Evolutionary conservation across 2,329 filamentous ascomycete species (phyloP).

Genomic region (Hypoxylon rubiginosum): DNA sequence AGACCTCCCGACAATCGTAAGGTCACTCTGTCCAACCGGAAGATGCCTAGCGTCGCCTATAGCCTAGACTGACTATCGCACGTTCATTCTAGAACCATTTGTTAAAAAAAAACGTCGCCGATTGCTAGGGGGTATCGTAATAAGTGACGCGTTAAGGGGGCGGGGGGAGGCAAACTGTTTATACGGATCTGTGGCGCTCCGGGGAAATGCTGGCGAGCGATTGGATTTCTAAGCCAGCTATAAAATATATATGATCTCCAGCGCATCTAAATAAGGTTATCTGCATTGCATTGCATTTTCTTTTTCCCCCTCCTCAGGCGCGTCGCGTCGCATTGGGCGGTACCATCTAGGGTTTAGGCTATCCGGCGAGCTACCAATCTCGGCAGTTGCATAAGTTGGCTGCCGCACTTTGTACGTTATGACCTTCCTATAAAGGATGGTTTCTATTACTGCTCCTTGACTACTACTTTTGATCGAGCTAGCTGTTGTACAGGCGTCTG

Average conservation of each 20-base stretch:
- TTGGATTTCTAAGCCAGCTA: background rate
- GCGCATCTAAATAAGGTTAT: slow-evolving; percentile 3
- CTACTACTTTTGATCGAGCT: background rate
- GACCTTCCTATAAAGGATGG: background rate
- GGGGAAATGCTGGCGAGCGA: background rate
- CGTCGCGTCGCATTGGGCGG: background rate
- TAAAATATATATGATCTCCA: background rate
- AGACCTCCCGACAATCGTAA: background rate
- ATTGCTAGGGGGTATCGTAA: background rate
- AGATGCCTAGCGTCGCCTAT: background rate
- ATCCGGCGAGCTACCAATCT: background rate
- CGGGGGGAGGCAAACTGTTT: too few species aligned
- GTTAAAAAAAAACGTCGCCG: background rate
- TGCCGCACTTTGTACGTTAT: background rate
- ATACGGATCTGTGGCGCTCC: background rate
- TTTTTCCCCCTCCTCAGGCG: background rate
- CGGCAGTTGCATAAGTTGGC: background rate
- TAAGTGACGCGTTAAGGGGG: background rate
- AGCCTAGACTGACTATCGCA: too few species aligned
- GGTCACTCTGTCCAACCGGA: background rate
- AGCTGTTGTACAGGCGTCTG: background rate
- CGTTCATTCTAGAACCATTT: background rate
- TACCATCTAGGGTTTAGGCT: background rate
- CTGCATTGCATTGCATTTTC: background rate
- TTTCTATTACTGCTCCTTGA: background rate